A percentile compares a stretch with the other conserved stretches of the same genome.
Conservation (phyloP, 345 rosid genomes). For the Gynandropsis gynandra region DNA sequence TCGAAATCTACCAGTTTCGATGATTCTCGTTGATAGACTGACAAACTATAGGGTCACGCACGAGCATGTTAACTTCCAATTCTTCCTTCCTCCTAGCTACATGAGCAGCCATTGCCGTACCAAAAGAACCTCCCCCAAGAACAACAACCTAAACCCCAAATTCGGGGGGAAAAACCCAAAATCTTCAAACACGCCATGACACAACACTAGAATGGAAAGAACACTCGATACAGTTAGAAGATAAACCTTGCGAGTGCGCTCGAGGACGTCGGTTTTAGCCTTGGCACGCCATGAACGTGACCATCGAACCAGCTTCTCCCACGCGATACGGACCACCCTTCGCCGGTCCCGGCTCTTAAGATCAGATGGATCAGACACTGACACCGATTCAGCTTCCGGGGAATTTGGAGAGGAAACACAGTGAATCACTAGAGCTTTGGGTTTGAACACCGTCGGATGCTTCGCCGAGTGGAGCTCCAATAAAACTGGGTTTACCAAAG, state of each 20-base stretch:
- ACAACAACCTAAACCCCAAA: slow-evolving; percentile 69
- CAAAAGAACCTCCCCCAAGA: slow-evolving; percentile 96
- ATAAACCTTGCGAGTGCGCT: slow-evolving; percentile 70
- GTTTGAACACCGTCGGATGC: slow-evolving; percentile 13
- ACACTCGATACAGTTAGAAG: not conserved
- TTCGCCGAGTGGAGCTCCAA: slow-evolving; percentile 25
- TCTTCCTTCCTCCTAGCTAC: slow-evolving; percentile 62
- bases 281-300: slow-evolving; percentile 81
- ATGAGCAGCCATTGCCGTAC: slow-evolving; percentile 94
- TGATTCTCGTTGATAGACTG: slow-evolving; percentile 56
- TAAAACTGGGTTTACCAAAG: slow-evolving; percentile 32
- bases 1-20: slow-evolving; percentile 40
- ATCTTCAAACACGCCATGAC: not conserved
- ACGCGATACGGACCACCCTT: slow-evolving; percentile 62
- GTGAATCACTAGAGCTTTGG: slow-evolving; percentile 18
- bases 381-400: slow-evolving; percentile 18
- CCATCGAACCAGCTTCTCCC: slow-evolving; percentile 92
- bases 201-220: not conserved
- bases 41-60: slow-evolving; percentile 67
- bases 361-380: slow-evolving; percentile 21
- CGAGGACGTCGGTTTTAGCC: slow-evolving; percentile 64
- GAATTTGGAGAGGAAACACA: slow-evolving; percentile 28
- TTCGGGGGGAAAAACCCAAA: slow-evolving; percentile 2
- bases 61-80: slow-evolving; percentile 71
- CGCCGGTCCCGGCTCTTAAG: slow-evolving; percentile 43